Evolutionary conservation across 257 asterid species (phyloP), one percentile per base, ranked within the genome.

Genomic region (Leonotis leonurus): DNA sequence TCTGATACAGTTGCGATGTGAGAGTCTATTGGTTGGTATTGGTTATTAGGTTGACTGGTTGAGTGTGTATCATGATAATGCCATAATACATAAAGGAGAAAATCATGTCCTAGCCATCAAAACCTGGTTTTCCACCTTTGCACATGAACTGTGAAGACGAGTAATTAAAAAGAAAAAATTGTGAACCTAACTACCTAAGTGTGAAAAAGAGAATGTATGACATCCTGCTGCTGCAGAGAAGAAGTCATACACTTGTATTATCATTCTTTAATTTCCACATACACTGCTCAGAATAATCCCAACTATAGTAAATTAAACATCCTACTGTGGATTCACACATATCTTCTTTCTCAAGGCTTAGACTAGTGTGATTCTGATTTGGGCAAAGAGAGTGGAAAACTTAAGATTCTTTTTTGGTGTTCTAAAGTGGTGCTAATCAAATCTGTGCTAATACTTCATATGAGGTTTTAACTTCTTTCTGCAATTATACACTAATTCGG

Each of bases 181-280:
- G 18, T 26, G 13, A 51, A 39, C 22, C 14, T 52, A 24, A n/a
- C n/a, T n/a, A n/a, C n/a, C n/a, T n/a, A 40, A n/a, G 29, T 17
- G n/a, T n/a, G n/a, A 26, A 30, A 27, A 49, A 50, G 13, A 27
- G 14, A 6, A 17, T 36, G 39, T 26, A 36, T 5, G 21, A 17
- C 52, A 68, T 8, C 25, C 45, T 46, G 35, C 26, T 17, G 13
- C 66, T 56, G 70, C 71, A 56, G 32, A 17, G 36, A 29, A 36
- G n/a, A 43, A 36, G n/a, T 70, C 1, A 41, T 16, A 8, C 20
- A 13, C 45, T 39, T 39, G 18, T 39, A 12, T n/a, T 5, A 1
- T 14, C 46, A n/a, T 40, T 40, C 18, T 40, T 41, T 11, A 3
- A 6, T n/a, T 43, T 43, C 10, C 49, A 43, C 49, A 16, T 2